Evolutionary conservation across 176 grass and related monocot genomes (phyloP), one percentile per base, ranked within the genome.

Genomic region (Poa annua): DNA sequence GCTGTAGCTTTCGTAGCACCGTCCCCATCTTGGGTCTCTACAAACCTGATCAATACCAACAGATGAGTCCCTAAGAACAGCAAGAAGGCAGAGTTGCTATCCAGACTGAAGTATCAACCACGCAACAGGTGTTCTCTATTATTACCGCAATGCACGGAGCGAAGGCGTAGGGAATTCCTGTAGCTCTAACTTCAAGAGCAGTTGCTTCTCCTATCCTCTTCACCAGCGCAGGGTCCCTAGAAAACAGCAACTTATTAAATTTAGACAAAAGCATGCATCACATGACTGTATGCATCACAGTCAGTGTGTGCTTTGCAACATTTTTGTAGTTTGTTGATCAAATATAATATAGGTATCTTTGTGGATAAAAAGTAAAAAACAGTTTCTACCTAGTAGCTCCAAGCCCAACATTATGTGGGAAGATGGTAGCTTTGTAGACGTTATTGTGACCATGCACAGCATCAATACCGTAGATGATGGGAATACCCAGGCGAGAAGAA

Each of bases 1-100:
- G 0, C 93, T 92, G 3, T 95, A 95, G 79, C 93, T 95, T 79
- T 95, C 93, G 0, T 92, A 95, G 85, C 93, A 95, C 16, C 93
- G 93, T 33, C 93, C 93, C 93, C 93, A 95, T 81, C 93, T 95
- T 69, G 93, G 93, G 59, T 95, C 93, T 92, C 93, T 95, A 72
- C 93, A 95, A 68, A 92, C 90, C 93, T 94, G 79, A 33, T 41
- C 7, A 50, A 63, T 16, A 61, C 41, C 56, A 79, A 22, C 20
- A 19, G 44, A 25, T 87, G 32, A 80, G 67, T 38, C 68, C 17
- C 11, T n/a, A 68, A 19, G 4, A 49, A 64, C 60, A 52, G 41
- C 35, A 79, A 44, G 14, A 79, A 14, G 17, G 15, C 19, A 29
- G 0, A 9, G 70, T 22, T 67, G 34, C 9, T 69, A n/a, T 41